Conservation (phyloP, 805 yeast species). For the Barnettozyma sucrosica region DNA sequence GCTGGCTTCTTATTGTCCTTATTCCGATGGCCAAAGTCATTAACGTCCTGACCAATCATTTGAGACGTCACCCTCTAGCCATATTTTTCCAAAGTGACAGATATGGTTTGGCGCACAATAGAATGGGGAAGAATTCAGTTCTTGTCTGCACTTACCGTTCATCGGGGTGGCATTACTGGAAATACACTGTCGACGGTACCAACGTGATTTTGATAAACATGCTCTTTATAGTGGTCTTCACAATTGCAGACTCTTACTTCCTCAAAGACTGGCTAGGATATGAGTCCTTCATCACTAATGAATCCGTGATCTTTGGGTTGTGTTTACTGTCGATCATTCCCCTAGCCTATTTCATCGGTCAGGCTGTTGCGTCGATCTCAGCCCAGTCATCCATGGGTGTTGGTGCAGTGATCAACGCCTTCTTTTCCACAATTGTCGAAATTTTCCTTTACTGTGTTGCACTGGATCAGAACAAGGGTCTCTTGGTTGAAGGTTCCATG, state of each 20-base stretch:
- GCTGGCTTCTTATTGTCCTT: conserved; percentile 84
- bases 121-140: conserved; percentile 38
- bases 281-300: conserved; percentile 39
- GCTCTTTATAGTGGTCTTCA: conserved; percentile 71
- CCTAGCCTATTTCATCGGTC: conserved; percentile 94
- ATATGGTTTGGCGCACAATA: conserved; percentile 19
- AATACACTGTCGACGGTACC: conserved; percentile 94
- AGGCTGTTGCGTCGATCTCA: conserved; percentile 97
- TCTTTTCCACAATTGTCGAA: conserved; percentile 93
- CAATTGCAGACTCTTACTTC: conserved; percentile 70
- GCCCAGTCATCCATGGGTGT: conserved; percentile 99
- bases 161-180: conserved; percentile 88
- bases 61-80: conserved; percentile 87
- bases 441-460: conserved; percentile 91
- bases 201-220: conserved; percentile 87
- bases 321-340: conserved; percentile 87
- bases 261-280: conserved; percentile 41
- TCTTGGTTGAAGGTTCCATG: conserved; percentile 91
- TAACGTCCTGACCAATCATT: conserved; percentile 60
- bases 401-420: conserved; percentile 97
- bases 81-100: conserved; percentile 62
- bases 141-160: conserved; percentile 88
- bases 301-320: conserved; percentile 61
- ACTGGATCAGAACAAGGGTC: conserved; percentile 74
- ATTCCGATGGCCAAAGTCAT: conserved; percentile 90